Conservation (phyloP, 148 eudicot genomes). For the Pouteria glomerata region DNA sequence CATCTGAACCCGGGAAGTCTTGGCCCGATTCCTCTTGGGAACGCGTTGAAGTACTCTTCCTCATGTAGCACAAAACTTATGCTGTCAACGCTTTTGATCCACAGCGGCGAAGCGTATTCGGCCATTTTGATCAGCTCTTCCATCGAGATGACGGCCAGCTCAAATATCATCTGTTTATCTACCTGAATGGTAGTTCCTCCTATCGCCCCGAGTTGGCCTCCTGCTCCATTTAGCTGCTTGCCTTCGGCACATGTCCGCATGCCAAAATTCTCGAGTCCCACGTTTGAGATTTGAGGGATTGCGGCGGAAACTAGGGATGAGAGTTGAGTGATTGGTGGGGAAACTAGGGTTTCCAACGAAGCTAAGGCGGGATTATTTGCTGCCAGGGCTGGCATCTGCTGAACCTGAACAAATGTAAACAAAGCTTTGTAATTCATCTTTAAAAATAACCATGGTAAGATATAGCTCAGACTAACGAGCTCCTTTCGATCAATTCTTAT, state of each 20-base stretch:
- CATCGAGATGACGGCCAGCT: slow-evolving; percentile 20
- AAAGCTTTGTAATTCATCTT: too few relatives aligned
- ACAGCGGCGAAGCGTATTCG: slow-evolving; percentile 32
- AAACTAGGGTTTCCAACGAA: not conserved
- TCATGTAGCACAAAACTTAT: slow-evolving; percentile 18
- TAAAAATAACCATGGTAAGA: too few relatives aligned
- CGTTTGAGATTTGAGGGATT: slow-evolving; percentile 11
- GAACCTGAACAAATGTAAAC: too few relatives aligned
- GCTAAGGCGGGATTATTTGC: not conserved
- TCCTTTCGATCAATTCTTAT: too few relatives aligned
- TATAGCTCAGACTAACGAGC: too few relatives aligned
- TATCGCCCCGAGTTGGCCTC: slow-evolving; percentile 25
- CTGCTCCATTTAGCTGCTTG: slow-evolving; percentile 13
- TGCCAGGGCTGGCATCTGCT: too few relatives aligned
- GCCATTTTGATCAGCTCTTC: slow-evolving; percentile 36
- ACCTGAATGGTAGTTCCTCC: slow-evolving; percentile 24
- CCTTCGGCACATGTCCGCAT: slow-evolving; percentile 15
- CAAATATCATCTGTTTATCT: slow-evolving; percentile 10
- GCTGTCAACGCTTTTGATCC: slow-evolving; percentile 22
- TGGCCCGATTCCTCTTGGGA: slow-evolving; percentile 29
- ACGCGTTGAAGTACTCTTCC: slow-evolving; percentile 33
- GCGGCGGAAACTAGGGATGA: slow-evolving; percentile 3
- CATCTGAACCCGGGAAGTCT: slow-evolving; percentile 13
- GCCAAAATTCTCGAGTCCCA: too few relatives aligned
- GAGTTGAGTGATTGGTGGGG: slow-evolving; percentile 12